Evolutionary conservation across 1,139 yeast species (phyloP).

Genomic region (Scheffersomyces insectosa): DNA sequence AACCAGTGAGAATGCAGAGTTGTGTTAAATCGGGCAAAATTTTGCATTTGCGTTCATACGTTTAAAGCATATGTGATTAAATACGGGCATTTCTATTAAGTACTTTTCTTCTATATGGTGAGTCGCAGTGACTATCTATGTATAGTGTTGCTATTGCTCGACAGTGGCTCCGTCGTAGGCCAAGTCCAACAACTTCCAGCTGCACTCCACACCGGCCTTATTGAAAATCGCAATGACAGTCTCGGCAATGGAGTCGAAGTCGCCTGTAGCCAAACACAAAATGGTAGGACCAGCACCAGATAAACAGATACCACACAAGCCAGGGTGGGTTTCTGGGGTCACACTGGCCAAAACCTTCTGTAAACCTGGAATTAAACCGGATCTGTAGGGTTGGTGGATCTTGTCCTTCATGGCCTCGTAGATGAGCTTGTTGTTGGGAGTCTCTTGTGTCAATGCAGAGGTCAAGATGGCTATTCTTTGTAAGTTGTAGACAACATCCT

Average conservation of each 20-base stretch:
- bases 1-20: too few species aligned
- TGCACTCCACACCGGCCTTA: slow-evolving; percentile 66
- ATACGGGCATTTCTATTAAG: neutral
- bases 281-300: slow-evolving; percentile 99
- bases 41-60: too few species aligned
- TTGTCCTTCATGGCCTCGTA: slow-evolving; percentile 96
- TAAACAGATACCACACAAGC: slow-evolving; percentile 88
- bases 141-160: slow-evolving; percentile 4
- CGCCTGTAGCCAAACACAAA: slow-evolving; percentile 85
- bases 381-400: slow-evolving; percentile 93
- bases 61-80: too few species aligned
- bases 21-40: too few species aligned
- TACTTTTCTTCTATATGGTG: slow-evolving; percentile 1
- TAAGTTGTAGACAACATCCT: slow-evolving; percentile 85
- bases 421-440: slow-evolving; percentile 80
- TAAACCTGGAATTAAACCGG: slow-evolving; percentile 87
- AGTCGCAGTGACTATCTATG: slow-evolving; percentile 1
- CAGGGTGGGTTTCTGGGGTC: slow-evolving; percentile 80
- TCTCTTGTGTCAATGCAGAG: slow-evolving; percentile 71
- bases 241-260: slow-evolving; percentile 79
- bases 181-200: slow-evolving; percentile 80
- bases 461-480: slow-evolving; percentile 50
- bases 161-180: slow-evolving; percentile 86
- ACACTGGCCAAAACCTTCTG: slow-evolving; percentile 76
- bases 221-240: slow-evolving; percentile 71